Base-by-base conservation (phyloP, 2,329 filamentous ascomycete species). In the Exophiala viscosa region DNA sequence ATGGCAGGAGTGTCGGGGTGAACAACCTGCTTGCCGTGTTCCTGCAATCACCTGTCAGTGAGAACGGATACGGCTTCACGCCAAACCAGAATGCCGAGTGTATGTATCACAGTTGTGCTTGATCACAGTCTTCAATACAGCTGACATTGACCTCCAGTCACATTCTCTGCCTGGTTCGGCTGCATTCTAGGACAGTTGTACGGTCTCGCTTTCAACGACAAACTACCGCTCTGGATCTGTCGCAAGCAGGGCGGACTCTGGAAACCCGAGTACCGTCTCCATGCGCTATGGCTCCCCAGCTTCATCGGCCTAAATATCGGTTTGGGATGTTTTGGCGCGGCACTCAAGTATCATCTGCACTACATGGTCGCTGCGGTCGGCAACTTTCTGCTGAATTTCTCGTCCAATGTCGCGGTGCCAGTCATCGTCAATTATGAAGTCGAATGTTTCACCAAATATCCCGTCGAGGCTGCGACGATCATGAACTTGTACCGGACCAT, bases 1-100 rank as follows among this genome's bases (percentile, higher is more conserved):
- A 4, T 39, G 35, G 2, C 39, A 41, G 39, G 39, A 18, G 15
- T 3, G 40, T 42, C 11, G 40, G 20, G 2, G 38, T 69, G 44
- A 68, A 69, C 43, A 65, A 65, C 11, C 57, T 70, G 1, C 65
- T 67, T 1, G 63, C 69, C 0, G 64, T 70, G n/a, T 74, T 67
- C 64, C 65, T 75, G 4, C 71, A 73, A 51, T 64, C 65, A 18
- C 69, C 72, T 1, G 51, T 63, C 13, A 59, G 60, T 5, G 60
- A 55, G 3, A 70, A 70, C 18, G 73, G 73, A 1, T 76, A 76
- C 58, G 72, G 71, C 11, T 75, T 75, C 55, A 66, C 66, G 0
- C 63, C 71, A 0, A 60, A 68, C 13, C 67, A 73, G 48, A 73
- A 70, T 28, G 71, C 72, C 1, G 66, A 65, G 7, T 71, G 57